Evolutionary conservation across 768 basidiomycete species (phyloP), one percentile per base, ranked within the genome.

Genomic region (Epithele typhae): DNA sequence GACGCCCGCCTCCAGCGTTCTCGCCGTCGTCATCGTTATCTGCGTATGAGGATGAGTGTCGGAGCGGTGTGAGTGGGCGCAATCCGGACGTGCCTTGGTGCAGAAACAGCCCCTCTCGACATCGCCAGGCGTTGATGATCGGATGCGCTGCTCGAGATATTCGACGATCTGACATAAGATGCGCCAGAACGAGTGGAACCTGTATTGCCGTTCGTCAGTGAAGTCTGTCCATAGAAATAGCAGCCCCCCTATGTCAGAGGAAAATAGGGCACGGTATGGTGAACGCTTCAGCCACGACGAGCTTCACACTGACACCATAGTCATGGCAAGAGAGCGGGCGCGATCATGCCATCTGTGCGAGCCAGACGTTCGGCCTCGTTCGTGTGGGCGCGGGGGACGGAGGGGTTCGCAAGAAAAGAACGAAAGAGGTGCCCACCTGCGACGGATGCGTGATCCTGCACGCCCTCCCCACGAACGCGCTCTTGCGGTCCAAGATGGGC

Each of bases 1-100:
- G 68, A 15, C 95, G 78, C 35, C 87, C 82, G 4, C 95, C 95
- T 17, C 95, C 95, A 1, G 91, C 92, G 0, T 87, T 82, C 68
- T 99, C 95, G 1, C 93, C 91, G 48, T 97, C 89, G 49, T 98
- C 94, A 46, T 94, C 91, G 48, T 96, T 94, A 59, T 97, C 94
- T 92, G 53, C 35, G 18, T 8, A n/a, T 37, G 37, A 25, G n/a
- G 27, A 3, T 12, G 11, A 12, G n/a, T 6, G 5, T 17, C 34
- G 23, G 38, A 11, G 11, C 25, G 18, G 8, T 10, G 24, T 11
- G 18, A 21, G 33, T 24, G 19, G 34, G 37, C 5, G 15, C 22
- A 6, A 14, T 4, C 8, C 30, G 8, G 4, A 34, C 67, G 24
- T 54, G 84, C 87, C 88, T 76, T 90, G 86, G 63, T 91, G 84